Evolutionary conservation across 805 yeast genomes (phyloP), one percentile per base, ranked within the genome.

Genomic region (Candida tallmaniae): DNA sequence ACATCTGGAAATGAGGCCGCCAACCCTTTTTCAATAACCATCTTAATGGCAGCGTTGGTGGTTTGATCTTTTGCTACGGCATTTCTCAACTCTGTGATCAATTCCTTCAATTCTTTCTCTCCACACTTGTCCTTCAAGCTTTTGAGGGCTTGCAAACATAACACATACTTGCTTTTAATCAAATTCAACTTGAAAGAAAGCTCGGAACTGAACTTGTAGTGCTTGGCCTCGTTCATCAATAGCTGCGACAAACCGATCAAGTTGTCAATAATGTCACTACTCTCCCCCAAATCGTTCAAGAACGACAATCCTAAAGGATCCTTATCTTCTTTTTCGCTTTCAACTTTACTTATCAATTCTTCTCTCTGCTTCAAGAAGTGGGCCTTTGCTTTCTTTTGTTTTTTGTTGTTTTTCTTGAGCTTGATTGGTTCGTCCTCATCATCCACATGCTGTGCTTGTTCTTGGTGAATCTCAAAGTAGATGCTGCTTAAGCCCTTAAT

Each of bases 401-500:
- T 75, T 50, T 76, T 78, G 34, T 65, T 64, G 29, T 47, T 49
- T 35, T 50, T 47, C 36, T 53, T 48, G 8, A 40, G 33, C 13
- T 49, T 45, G 16, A 38, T 19, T 18, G 34, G 38, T 19, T 40
- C 38, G 9, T 42, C 52, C 18, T 34, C 39, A 20, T 41, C 36
- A 14, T 24, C 26, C 16, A 35, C 39, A 21, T 29, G 38, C 24
- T 30, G 39, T 12, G 29, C 31, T 32, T 52, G 48, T 23, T 50
- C 44, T 23, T 60, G 56, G 11, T 53, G 56, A 14, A 64, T 37
- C 10, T 69, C 73, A 32, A 81, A 61, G 45, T 79, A 76, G 23
- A 84, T 56, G 13, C 68, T 59, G 18, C 80, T 59, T 23, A 87
- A 73, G 1, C 93, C 94, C 29, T 62, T 58, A 39, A 81, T 67